phyloP scores from a whole-genome alignment of 139 green algal species.

The Volvox reticuliferus region DNA sequence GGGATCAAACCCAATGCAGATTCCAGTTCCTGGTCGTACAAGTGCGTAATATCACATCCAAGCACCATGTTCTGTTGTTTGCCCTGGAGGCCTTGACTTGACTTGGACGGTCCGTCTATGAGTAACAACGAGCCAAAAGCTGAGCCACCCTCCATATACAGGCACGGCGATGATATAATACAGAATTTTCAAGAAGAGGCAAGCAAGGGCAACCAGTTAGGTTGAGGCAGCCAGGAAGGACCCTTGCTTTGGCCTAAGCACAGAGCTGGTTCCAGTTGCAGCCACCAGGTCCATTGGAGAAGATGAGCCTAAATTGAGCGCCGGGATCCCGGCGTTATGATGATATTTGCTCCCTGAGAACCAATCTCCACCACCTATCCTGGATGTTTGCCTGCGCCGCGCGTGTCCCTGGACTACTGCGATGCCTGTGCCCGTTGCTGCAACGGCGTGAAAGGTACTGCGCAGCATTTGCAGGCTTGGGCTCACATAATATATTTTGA shows the following conservation, averaged over 20 bases:
- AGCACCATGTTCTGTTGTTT: too few species aligned
- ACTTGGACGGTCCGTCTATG: not conserved
- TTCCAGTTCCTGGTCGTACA: not conserved
- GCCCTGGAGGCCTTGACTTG: too few species aligned
- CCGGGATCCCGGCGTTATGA: not conserved
- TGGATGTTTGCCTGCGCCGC: not conserved
- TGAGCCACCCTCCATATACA: not conserved
- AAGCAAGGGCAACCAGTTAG: not conserved
- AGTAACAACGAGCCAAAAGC: conserved; percentile 29
- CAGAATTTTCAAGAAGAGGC: conserved; percentile 43
- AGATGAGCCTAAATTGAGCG: conserved; percentile 45
- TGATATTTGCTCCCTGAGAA: conserved; percentile 1
- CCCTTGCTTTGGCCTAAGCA: not conserved
- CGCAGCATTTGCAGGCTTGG: too few species aligned
- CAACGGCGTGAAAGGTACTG: too few species aligned
- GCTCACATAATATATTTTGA: too few species aligned
- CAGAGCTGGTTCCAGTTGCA: not conserved
- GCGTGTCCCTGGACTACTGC: not conserved
- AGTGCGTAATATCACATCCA: not conserved
- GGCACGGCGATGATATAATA: not conserved
- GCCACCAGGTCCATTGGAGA: not conserved
- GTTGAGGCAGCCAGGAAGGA: not conserved
- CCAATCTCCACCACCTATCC: not conserved
- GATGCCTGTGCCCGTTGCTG: not conserved
- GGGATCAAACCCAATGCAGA: too few species aligned